A percentile compares a stretch with the other conserved stretches of the same genome.
Evolutionary conservation across 1,284 basidiomycete genomes (phyloP).

Genomic region (Papiliotrema nemorosa): DNA sequence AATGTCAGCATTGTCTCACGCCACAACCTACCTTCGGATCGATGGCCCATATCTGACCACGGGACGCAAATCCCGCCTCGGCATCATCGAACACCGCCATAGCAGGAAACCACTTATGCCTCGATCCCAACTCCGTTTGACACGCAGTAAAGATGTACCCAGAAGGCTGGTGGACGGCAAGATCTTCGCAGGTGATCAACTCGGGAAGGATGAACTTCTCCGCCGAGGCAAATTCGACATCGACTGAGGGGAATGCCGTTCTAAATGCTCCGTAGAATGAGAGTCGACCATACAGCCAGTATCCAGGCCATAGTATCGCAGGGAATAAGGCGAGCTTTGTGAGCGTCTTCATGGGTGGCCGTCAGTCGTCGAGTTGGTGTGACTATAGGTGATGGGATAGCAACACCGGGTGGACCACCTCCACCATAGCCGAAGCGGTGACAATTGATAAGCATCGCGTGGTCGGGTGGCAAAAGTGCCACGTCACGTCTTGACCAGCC

Average conservation of each 20-base stretch:
- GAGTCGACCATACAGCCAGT: neutral
- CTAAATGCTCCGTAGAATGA: neutral
- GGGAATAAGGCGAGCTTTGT: neutral
- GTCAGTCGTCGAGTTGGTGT: no score
- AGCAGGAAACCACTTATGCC: conserved; percentile 30
- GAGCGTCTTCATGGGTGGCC: neutral
- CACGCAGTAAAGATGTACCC: conserved; percentile 14
- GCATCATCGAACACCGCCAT: conserved; percentile 12
- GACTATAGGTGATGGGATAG: no score
- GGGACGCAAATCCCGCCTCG: conserved; percentile 2
- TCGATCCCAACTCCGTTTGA: conserved; percentile 4
- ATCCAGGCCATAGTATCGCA: neutral
- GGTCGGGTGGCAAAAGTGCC: neutral
- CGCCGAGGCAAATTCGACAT: neutral
- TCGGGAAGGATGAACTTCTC: neutral
- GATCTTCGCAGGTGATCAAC: conserved; percentile 16
- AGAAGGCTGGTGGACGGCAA: conserved; percentile 9
- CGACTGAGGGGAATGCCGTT: neutral
- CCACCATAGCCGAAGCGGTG: no score
- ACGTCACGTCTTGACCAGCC: neutral
- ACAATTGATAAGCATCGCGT: neutral
- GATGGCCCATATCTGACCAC: conserved; percentile 21
- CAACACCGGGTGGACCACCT: no score
- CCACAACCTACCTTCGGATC: conserved; percentile 28
- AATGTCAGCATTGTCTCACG: neutral